These are phyloP conservation scores for Microsporum audouinii DNA, from an alignment of 2,329 filamentous ascomycete genomes.

Conservation along the genomic window DNA sequence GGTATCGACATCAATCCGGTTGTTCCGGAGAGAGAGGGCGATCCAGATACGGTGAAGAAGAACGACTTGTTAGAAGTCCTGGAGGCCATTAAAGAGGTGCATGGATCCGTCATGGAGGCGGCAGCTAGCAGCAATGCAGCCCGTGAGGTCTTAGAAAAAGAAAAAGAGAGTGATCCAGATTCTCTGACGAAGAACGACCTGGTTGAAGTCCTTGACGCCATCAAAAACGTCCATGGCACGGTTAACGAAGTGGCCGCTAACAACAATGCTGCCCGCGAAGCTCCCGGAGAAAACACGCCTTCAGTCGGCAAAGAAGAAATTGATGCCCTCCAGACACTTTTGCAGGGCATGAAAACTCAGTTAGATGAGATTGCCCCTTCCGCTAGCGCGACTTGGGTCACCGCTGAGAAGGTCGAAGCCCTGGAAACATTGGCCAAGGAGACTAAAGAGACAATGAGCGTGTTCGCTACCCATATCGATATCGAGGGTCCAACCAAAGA, in stretches of 20 bases:
- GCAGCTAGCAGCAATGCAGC: conserved; percentile 3
- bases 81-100: conserved; percentile 41
- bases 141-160: conserved; percentile 24
- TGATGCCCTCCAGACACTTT: conserved; percentile 77
- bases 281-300: conserved; percentile 36
- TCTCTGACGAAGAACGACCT: conserved; percentile 38
- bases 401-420: conserved; percentile 47
- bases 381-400: conserved; percentile 57
- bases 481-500: conserved; percentile 60
- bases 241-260: conserved; percentile 41
- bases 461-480: conserved; percentile 56
- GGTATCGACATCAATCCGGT: conserved; percentile 51
- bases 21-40: conserved; percentile 28
- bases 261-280: conserved; percentile 22
- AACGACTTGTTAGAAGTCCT: conserved; percentile 38
- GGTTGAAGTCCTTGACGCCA: conserved; percentile 35
- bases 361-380: conserved; percentile 64
- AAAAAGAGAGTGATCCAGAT: conserved; percentile 25
- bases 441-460: conserved; percentile 59
- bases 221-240: conserved; percentile 46
- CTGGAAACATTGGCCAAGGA: conserved; percentile 61
- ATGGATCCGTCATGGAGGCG: conserved; percentile 46
- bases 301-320: conserved; percentile 67
- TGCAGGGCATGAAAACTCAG: conserved; percentile 78
- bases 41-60: conserved; percentile 35